Percentiles rank a stretch among this genome's conserved stretches.
Evolutionary conservation across 306 rosid species (phyloP).

Genomic region (Prunus mira): DNA sequence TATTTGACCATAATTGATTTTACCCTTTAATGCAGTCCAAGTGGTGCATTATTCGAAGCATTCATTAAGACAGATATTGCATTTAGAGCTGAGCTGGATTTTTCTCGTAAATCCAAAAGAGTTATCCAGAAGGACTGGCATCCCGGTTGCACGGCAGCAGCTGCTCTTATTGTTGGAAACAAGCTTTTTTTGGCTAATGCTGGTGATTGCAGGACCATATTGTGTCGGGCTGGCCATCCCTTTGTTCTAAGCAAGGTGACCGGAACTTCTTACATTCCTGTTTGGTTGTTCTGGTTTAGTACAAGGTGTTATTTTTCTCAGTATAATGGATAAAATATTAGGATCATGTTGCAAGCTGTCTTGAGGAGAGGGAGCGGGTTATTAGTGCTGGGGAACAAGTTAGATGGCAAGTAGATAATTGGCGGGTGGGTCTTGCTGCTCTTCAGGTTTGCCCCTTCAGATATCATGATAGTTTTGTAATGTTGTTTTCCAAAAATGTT

Average conservation of each 20-base stretch:
- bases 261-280: slow-evolving; percentile 1
- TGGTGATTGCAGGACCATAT: slow-evolving; percentile 87
- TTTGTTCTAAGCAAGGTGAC: slow-evolving; percentile 74
- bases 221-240: slow-evolving; percentile 75
- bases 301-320: neutral
- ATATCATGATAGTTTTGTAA: slow-evolving; percentile 11
- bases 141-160: slow-evolving; percentile 94
- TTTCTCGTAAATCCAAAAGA: slow-evolving; percentile 64
- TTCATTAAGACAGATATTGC: slow-evolving; percentile 71
- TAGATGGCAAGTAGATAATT: slow-evolving; percentile 87
- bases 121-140: slow-evolving; percentile 74
- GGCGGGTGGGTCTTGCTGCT: slow-evolving; percentile 95
- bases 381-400: slow-evolving; percentile 68
- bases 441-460: slow-evolving; percentile 67
- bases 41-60: slow-evolving; percentile 63
- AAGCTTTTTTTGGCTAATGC: slow-evolving; percentile 82
- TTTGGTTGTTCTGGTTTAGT: neutral
- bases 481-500: neutral
- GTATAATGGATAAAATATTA: slow-evolving; percentile 26
- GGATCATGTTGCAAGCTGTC: slow-evolving; percentile 96
- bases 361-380: slow-evolving; percentile 83
- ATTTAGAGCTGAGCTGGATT: slow-evolving; percentile 72
- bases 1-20: slow-evolving; percentile 5
- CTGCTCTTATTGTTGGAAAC: slow-evolving; percentile 60
- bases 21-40: slow-evolving; percentile 54